A percentile compares a stretch with the other conserved stretches of the same genome.
Conservation (phyloP, 2,329 filamentous ascomycete species). For the Alternaria alternata region DNA sequence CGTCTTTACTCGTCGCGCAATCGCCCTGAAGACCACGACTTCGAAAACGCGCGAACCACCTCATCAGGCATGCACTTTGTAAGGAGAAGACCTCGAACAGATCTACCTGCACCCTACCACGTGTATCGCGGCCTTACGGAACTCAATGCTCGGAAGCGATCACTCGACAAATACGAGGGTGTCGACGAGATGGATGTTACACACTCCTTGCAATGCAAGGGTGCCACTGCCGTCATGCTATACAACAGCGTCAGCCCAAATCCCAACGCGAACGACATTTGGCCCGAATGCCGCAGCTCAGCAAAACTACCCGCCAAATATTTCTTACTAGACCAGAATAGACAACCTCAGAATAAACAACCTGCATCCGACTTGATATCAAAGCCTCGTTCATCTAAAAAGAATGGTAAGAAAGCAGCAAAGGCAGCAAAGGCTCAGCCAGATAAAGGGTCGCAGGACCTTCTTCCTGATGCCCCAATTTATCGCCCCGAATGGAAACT, state of each 20-base stretch:
- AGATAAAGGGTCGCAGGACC: not conserved
- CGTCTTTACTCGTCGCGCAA: not conserved
- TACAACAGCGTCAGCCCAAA: conserved; percentile 29
- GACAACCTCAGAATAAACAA: not conserved
- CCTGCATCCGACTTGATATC: not conserved
- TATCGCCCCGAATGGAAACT: conserved; percentile 55
- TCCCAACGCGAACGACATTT: conserved; percentile 46
- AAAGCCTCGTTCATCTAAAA: conserved; percentile 6
- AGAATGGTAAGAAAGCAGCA: not conserved
- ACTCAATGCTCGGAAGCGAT: conserved; percentile 24
- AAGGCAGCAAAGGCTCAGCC: not conserved
- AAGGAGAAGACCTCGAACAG: not conserved
- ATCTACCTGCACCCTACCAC: not conserved
- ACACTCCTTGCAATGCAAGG: conserved; percentile 23
- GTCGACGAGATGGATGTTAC: conserved; percentile 22
- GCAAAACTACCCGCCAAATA: conserved; percentile 40
- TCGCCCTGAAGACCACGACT: not conserved
- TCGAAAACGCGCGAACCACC: not conserved
- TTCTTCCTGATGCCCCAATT: not conserved
- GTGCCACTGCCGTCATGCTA: conserved; percentile 35
- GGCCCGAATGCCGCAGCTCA: conserved; percentile 44
- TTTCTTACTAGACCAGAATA: conserved; percentile 22
- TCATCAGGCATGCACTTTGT: not conserved
- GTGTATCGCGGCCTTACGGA: conserved; percentile 1
- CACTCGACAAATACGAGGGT: conserved; percentile 27